These are phyloP conservation scores for Gloeopeniophorella convolvens DNA, from an alignment of 768 basidiomycete genomes.

Conservation along the genomic window DNA sequence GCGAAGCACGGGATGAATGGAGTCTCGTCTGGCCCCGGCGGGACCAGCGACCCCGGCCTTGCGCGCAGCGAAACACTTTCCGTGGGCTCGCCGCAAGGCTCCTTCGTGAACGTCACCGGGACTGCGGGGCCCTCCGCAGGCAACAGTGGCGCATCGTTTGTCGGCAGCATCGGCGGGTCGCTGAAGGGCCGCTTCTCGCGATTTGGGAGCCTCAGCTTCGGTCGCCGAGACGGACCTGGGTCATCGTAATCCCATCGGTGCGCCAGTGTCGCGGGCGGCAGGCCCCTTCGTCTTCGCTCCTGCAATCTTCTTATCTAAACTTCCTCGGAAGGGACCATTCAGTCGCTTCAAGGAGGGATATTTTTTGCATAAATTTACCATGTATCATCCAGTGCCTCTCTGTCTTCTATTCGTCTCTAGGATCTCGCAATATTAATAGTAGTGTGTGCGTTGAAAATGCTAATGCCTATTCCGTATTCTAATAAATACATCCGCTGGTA, in stretches of 20 bases:
- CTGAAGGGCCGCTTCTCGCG: conserved; percentile 70
- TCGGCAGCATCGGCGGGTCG: conserved; percentile 57
- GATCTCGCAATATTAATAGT: no score
- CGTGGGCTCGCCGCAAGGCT: conserved; percentile 64
- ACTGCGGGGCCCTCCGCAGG: conserved; percentile 28
- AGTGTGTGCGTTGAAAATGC: no score
- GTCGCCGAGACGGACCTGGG: conserved; percentile 36
- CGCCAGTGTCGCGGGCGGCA: neutral
- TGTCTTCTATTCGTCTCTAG: no score
- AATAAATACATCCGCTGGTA: no score
- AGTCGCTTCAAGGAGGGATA: no score
- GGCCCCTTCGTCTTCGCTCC: neutral
- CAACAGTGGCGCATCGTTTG: conserved; percentile 49
- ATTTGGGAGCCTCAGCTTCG: conserved; percentile 69
- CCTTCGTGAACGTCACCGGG: conserved; percentile 67
- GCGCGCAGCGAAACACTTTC: conserved; percentile 51
- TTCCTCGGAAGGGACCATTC: no score
- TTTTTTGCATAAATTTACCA: no score
- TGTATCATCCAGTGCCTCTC: no score
- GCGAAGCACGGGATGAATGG: conserved; percentile 80
- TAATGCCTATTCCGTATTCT: no score
- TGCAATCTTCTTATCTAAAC: no score
- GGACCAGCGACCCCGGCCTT: conserved; percentile 27
- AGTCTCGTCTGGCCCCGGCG: conserved; percentile 71
- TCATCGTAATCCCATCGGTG: neutral